Base-by-base conservation (phyloP, 2,329 filamentous ascomycete species). In the Nigrospora sphaerica region DNA sequence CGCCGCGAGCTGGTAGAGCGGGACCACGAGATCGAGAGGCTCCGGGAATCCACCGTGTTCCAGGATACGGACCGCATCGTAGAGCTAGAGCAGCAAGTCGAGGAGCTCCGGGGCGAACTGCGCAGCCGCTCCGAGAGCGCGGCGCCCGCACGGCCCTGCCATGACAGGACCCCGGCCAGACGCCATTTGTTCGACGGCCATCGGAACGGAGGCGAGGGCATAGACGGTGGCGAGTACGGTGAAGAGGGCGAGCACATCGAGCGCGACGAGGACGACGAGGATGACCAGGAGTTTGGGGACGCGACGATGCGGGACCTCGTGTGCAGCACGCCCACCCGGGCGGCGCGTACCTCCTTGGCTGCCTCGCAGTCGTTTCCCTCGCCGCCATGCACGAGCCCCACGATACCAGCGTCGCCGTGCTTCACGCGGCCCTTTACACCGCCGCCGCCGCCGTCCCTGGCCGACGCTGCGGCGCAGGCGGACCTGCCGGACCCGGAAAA, bases 121-220 rank as follows among this genome's bases (percentile, higher is more conserved):
- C 53, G 47, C 0, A 51, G 47, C 4, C 53, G 52, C 13, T 45
- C 46, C 2, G 46, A 42, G 6, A 41, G 31, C 3, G 48, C 46
- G 18, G 47, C 46, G 31, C 50, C 51, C 13, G 48, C 53, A 17
- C 55, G 53, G 14, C 46, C 45, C 19, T 48, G 36, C 37, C 68
- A 66, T 35, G 66, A 80, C 52, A 81, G 78, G 78, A 75, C 74
- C 0, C 48, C 74, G 46, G 69, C 73, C 0, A 71, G 73, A 0
- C 57, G 68, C 0, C 74, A 78, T 48, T 73, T 74, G 0, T 75
- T 69, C 7, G 66, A 67, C 14, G 69, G 72, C 40, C 68, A 67
- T 32, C 72, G 73, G 55, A 59, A 65, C 12, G 7, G 23, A 10
- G 23, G 23, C 5, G 23, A 28, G 23, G 23, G 7, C 23, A 33